Evolutionary conservation across 257 asterid species (phyloP).

Genomic region (Coffea canephora): DNA sequence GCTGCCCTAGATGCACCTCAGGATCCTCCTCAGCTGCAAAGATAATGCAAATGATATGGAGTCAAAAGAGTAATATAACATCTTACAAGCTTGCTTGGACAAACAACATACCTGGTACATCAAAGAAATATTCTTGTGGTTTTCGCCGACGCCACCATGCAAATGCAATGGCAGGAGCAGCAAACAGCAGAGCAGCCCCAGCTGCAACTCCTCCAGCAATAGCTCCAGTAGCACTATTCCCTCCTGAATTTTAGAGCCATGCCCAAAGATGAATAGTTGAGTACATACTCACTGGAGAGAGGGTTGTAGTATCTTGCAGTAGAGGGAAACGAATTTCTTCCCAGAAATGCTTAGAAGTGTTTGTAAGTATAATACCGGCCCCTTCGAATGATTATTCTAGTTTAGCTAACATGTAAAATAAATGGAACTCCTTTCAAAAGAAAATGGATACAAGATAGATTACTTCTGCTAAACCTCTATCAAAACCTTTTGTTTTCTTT

Average conservation of each 20-base stretch:
- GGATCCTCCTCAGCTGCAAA: slow-evolving; percentile 57
- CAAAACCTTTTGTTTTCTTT: not conserved
- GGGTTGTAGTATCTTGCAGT: not conserved
- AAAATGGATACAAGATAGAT: not conserved
- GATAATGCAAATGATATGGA: not conserved
- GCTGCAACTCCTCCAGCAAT: slow-evolving; percentile 63
- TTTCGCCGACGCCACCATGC: slow-evolving; percentile 63
- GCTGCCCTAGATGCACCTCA: slow-evolving; percentile 55
- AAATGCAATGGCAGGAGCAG: slow-evolving; percentile 53
- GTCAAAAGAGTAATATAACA: slow-evolving; percentile 3
- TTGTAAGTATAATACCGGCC: not conserved
- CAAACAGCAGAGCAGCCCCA: slow-evolving; percentile 57
- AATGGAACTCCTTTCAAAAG: not conserved
- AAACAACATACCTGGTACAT: slow-evolving; percentile 44
- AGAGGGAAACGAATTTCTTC: not conserved
- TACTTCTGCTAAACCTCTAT: not conserved
- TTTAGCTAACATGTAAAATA: not conserved
- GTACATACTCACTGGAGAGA: not conserved
- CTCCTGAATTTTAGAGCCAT: slow-evolving; percentile 29
- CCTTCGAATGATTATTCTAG: not conserved
- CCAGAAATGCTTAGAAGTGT: not conserved
- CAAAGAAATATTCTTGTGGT: slow-evolving; percentile 50
- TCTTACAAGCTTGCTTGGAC: not conserved
- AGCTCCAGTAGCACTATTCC: slow-evolving; percentile 50
- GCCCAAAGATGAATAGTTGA: not conserved